Evolutionary conservation across 78 protist species (phyloP).

Genomic region (Dictyostelium intermedium): DNA sequence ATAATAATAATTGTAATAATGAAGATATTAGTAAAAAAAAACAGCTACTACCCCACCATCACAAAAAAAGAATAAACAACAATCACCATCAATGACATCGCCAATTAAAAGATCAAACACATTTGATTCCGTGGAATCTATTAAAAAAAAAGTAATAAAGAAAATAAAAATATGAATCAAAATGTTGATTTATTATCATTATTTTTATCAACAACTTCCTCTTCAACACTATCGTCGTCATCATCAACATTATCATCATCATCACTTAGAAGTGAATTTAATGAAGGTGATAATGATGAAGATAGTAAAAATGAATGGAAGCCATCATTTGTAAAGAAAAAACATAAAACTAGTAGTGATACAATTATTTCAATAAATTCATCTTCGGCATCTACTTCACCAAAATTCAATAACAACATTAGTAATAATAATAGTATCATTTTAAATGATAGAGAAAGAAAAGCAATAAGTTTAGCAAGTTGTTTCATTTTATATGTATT

Average conservation of each 20-base stretch:
- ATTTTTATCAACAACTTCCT: background rate
- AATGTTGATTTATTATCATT: conserved; percentile 16
- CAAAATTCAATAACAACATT: background rate
- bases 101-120: conserved; percentile 5
- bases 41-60: background rate
- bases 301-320: background rate
- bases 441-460: conserved; percentile 11
- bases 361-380: background rate
- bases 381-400: background rate
- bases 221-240: background rate
- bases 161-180: background rate
- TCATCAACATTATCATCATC: background rate
- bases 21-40: background rate
- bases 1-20: no score
- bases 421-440: background rate
- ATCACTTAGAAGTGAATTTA: background rate
- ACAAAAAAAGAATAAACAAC: background rate
- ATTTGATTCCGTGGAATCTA: background rate
- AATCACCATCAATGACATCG: background rate
- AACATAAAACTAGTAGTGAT: background rate
- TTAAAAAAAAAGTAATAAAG: background rate
- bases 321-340: background rate
- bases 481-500: conserved; percentile 44
- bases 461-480: conserved; percentile 2
- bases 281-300: background rate